Conservation (phyloP, 768 basidiomycete species). For the Pilatotrama ljubarskyi region DNA sequence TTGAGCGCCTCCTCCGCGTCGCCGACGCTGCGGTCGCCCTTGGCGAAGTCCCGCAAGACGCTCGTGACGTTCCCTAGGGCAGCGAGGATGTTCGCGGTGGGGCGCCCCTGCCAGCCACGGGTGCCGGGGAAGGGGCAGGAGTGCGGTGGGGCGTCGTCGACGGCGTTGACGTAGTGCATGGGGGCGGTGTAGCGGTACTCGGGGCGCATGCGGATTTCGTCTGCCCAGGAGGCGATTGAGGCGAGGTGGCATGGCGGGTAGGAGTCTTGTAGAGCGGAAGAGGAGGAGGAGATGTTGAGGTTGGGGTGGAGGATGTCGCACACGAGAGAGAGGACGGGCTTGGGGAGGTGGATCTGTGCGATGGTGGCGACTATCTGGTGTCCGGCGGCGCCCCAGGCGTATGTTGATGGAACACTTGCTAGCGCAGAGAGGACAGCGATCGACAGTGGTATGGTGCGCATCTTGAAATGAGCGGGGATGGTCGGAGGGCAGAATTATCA, state of each 20-base stretch:
- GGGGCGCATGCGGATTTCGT: conserved; percentile 51
- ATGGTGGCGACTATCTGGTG: conserved; percentile 95
- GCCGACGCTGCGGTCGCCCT: conserved; percentile 18
- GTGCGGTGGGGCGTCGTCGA: conserved; percentile 75
- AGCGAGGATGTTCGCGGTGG: conserved; percentile 67
- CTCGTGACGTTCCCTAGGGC: conserved; percentile 76
- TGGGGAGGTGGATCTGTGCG: conserved; percentile 88
- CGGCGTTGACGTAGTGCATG: conserved; percentile 74
- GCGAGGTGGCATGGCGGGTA: conserved; percentile 74
- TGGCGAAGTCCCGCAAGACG: conserved; percentile 33
- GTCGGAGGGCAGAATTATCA: background rate
- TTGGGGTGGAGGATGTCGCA: conserved; percentile 66
- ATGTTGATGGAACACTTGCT: conserved; percentile 15
- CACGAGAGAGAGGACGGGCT: conserved; percentile 61
- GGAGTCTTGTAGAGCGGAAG: conserved; percentile 26
- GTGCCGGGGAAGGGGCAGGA: conserved; percentile 77
- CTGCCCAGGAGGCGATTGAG: conserved; percentile 87
- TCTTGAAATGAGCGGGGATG: background rate
- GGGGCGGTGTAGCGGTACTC: conserved; percentile 68
- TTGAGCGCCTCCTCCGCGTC: conserved; percentile 78
- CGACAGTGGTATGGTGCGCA: conserved; percentile 21
- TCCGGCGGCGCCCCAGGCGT: conserved; percentile 53
- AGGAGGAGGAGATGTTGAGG: background rate
- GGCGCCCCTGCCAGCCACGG: conserved; percentile 66
- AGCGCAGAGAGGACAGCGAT: conserved; percentile 18